Percentiles rank a stretch among this genome's conserved stretches.
phyloP scores from a whole-genome alignment of 139 green algal genomes.

The Chlorella sp. region DNA sequence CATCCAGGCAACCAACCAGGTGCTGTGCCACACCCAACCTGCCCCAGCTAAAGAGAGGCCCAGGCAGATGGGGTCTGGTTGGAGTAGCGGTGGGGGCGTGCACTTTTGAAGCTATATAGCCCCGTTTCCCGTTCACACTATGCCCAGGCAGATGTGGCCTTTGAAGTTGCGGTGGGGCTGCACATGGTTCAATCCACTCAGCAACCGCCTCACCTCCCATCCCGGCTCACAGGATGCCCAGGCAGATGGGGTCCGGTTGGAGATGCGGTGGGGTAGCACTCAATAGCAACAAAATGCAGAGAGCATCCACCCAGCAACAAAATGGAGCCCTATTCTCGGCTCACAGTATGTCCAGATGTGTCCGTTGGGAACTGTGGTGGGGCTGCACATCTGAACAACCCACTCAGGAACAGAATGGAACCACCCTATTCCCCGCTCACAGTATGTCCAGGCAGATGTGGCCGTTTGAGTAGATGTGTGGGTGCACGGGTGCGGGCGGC shows the following conservation, averaged over 20 bases:
- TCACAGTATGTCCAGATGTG: background rate
- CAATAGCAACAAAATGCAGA: no score
- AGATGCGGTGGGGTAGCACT: no score
- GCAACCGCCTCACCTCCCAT: no score
- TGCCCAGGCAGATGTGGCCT: constrained; percentile 92
- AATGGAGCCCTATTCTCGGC: no score
- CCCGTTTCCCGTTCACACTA: constrained; percentile 65
- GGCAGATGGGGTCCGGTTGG: constrained; percentile 58
- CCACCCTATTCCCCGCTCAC: constrained; percentile 24
- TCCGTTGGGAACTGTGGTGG: background rate
- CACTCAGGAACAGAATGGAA: constrained; percentile 24
- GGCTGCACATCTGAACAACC: background rate
- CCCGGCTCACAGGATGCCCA: constrained; percentile 24
- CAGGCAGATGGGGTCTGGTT: no score
- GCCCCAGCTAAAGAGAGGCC: no score
- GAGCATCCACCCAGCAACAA: no score
- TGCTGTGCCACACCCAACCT: no score
- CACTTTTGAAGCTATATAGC: no score
- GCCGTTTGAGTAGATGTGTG: constrained; percentile 93
- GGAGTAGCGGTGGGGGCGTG: no score
- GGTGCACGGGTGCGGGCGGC: constrained; percentile 75
- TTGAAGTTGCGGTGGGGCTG: constrained; percentile 94
- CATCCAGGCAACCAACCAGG: no score
- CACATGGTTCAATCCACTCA: constrained; percentile 47
- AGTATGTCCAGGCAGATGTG: constrained; percentile 94